Conservation (phyloP, 2,329 filamentous ascomycete species). For the Calonectria ilicicola region DNA sequence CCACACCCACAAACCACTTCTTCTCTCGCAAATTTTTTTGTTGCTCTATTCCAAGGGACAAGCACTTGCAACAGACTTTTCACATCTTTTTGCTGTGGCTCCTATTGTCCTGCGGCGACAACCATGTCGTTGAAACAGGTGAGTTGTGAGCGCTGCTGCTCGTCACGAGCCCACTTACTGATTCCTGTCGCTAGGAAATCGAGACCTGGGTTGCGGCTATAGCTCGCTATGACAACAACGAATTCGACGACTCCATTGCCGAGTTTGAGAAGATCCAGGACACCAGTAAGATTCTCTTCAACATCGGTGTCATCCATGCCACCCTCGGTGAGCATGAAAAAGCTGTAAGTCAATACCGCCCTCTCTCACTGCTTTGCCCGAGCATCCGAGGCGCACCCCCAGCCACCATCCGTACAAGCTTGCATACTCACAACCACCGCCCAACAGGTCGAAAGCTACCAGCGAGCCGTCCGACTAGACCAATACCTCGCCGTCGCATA, state of each 20-base stretch:
- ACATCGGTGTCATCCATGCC: slow-evolving; percentile 97
- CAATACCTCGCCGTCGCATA: slow-evolving; percentile 97
- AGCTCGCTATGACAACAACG: slow-evolving; percentile 93
- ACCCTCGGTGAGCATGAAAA: slow-evolving; percentile 96
- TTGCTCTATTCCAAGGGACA: slow-evolving; percentile 1
- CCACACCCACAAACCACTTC: slow-evolving; percentile 29
- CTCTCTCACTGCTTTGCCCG: not conserved
- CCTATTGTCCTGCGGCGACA: slow-evolving; percentile 41
- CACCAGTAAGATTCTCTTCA: slow-evolving; percentile 98
- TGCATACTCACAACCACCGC: slow-evolving; percentile 24
- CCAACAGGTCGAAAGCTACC: slow-evolving; percentile 89
- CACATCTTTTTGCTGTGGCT: slow-evolving; percentile 31
- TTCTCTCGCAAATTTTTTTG: slow-evolving; percentile 19
- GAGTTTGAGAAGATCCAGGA: slow-evolving; percentile 90
- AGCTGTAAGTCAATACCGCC: slow-evolving; percentile 73
- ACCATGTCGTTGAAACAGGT: slow-evolving; percentile 73
- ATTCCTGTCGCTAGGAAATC: slow-evolving; percentile 79
- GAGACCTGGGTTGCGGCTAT: slow-evolving; percentile 97
- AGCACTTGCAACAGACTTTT: slow-evolving; percentile 8
- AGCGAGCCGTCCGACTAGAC: slow-evolving; percentile 89
- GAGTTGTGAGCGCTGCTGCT: slow-evolving; percentile 37
- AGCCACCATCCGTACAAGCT: slow-evolving; percentile 15
- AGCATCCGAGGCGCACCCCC: not conserved
- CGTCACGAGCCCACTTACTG: slow-evolving; percentile 31
- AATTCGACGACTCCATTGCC: slow-evolving; percentile 89